phyloP scores from a whole-genome alignment of 2,329 filamentous ascomycete species.

The Verticillium tricorpus region DNA sequence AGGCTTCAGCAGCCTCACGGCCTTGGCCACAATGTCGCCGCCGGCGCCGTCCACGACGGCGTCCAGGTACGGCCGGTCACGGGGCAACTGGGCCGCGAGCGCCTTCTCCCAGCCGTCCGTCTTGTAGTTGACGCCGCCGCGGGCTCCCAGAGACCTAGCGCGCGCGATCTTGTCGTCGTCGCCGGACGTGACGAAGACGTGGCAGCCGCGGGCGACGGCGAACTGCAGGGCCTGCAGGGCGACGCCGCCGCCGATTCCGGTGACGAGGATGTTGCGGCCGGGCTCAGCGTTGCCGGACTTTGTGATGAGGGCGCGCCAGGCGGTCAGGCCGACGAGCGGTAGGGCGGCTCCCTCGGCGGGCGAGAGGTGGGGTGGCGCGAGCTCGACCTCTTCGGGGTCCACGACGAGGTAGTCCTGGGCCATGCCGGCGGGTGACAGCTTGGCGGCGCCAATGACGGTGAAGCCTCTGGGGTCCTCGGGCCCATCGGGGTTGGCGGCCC shows the following conservation, averaged over 20 bases:
- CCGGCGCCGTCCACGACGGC: conserved; percentile 88
- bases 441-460: conserved; percentile 66
- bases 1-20: conserved; percentile 64
- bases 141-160: conserved; percentile 68
- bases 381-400: conserved; percentile 68
- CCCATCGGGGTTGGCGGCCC: conserved; percentile 65
- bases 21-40: conserved; percentile 72
- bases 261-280: conserved; percentile 76
- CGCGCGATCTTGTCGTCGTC: conserved; percentile 69
- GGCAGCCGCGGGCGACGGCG: conserved; percentile 66
- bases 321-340: conserved; percentile 81
- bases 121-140: conserved; percentile 79
- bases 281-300: conserved; percentile 63
- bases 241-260: conserved; percentile 90
- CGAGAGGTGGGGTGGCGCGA: conserved; percentile 66
- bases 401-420: conserved; percentile 70
- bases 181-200: conserved; percentile 78
- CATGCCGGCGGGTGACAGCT: conserved; percentile 61
- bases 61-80: conserved; percentile 67
- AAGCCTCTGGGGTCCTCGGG: conserved; percentile 63
- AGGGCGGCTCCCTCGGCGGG: conserved; percentile 76
- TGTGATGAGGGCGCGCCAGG: conserved; percentile 77
- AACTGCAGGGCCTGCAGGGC: conserved; percentile 80
- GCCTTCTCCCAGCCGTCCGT: conserved; percentile 74
- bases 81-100: conserved; percentile 57